Conservation (phyloP, 495 filamentous ascomycete species). For the Aspergillus coremiiformis region DNA sequence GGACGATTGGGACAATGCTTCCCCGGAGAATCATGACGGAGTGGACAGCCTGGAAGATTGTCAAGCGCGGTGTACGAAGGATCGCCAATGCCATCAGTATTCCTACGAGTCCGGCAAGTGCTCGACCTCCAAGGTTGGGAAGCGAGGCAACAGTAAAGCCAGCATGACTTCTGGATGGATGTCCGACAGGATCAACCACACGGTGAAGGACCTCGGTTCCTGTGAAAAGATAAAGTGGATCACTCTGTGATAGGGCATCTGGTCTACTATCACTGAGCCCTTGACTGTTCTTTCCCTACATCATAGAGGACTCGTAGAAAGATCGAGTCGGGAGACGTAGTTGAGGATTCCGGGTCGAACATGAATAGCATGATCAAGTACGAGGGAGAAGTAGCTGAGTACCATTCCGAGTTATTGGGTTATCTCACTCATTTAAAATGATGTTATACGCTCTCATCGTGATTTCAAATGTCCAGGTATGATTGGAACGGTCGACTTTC, state of each 20-base stretch:
- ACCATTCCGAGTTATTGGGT: no score
- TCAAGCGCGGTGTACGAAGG: conserved; percentile 26
- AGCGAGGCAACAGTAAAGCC: conserved; percentile 11
- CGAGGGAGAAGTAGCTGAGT: no score
- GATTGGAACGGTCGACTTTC: no score
- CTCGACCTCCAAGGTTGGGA: conserved; percentile 20
- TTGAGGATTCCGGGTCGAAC: no score
- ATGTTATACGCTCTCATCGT: no score
- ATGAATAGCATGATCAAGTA: no score
- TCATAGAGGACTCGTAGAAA: neutral
- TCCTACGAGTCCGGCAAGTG: conserved; percentile 24
- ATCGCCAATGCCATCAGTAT: conserved; percentile 35
- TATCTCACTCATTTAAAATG: no score
- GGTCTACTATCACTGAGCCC: neutral
- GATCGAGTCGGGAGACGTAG: no score
- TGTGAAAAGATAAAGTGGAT: neutral
- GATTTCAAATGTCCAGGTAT: no score
- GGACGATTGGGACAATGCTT: conserved; percentile 28
- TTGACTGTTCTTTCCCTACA: no score
- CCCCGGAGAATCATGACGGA: conserved; percentile 5
- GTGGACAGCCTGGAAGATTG: conserved; percentile 22
- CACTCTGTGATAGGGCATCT: neutral
- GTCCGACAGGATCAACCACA: conserved; percentile 26
- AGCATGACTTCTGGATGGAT: conserved; percentile 24
- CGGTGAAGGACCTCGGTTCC: conserved; percentile 8